A percentile compares a stretch with the other conserved stretches of the same genome.
phyloP scores from a whole-genome alignment of 129 eudicot genomes.

The Arctium minus region DNA sequence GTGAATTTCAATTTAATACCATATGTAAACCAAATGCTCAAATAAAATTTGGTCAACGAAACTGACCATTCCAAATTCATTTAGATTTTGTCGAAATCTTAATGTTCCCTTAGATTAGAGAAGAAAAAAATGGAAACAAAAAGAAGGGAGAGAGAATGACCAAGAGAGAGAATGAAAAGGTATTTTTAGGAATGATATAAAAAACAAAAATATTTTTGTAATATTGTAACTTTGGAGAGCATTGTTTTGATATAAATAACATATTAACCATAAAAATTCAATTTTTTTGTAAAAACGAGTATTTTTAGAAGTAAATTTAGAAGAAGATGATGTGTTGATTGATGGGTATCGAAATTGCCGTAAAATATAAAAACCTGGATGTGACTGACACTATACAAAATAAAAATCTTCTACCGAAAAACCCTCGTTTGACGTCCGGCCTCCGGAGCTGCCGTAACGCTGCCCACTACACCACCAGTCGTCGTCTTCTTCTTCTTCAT shows the following conservation, averaged over 20 bases:
- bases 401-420: slow-evolving; percentile 10
- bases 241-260: too few relatives aligned
- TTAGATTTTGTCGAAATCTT: background rate
- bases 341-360: background rate
- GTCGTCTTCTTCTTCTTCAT: background rate
- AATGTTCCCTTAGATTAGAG: background rate
- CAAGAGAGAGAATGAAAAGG: background rate
- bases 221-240: background rate
- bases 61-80: background rate
- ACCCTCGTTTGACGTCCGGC: slow-evolving; percentile 28
- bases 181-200: background rate
- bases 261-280: background rate
- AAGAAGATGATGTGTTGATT: background rate
- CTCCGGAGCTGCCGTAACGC: slow-evolving; percentile 10
- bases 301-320: background rate
- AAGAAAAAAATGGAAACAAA: background rate
- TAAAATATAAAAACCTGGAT: background rate
- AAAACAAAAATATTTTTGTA: background rate
- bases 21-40: background rate
- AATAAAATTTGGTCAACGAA: background rate
- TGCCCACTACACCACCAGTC: slow-evolving; percentile 7
- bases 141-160: background rate
- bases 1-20: background rate
- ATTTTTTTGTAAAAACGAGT: background rate
- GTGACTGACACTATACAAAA: background rate